Percentiles rank a stretch among this genome's conserved stretches.
phyloP scores from a whole-genome alignment of 140 eudicot species.

The Bidens hawaiensis region DNA sequence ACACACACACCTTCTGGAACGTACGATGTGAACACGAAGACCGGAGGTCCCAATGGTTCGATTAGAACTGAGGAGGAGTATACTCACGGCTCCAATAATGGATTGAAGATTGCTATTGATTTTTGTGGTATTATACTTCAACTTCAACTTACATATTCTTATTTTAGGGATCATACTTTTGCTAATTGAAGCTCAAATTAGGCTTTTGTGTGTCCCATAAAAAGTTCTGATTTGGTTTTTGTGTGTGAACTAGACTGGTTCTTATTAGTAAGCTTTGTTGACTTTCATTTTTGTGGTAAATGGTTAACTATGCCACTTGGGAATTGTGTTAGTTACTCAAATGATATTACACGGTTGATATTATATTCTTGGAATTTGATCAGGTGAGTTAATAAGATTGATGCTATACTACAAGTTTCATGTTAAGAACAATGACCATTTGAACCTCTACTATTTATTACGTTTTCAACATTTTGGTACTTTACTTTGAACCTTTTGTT shows the following conservation, averaged over 20 bases:
- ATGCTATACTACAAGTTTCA: constrained; percentile 2
- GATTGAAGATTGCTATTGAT: constrained; percentile 79
- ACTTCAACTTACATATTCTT: background rate
- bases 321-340: background rate
- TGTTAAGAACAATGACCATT: no score
- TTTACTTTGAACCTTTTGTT: no score
- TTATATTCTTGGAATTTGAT: constrained; percentile 5
- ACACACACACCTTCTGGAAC: constrained; percentile 60
- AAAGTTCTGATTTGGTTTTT: constrained; percentile 3
- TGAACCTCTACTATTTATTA: no score
- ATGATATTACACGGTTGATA: background rate
- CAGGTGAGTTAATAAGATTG: background rate
- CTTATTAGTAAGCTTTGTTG: background rate
- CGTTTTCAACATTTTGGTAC: no score
- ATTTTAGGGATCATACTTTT: background rate
- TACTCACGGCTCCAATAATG: constrained; percentile 78
- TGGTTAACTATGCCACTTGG: background rate
- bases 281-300: background rate
- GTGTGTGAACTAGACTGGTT: constrained; percentile 6
- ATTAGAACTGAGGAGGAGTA: constrained; percentile 82
- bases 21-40: constrained; percentile 74
- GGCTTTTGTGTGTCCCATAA: background rate
- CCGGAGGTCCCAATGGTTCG: constrained; percentile 99
- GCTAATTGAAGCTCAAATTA: background rate
- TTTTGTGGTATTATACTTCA: constrained; percentile 56